Conservation (phyloP, 257 asterid genomes). For the Nicotiana benthamiana region DNA sequence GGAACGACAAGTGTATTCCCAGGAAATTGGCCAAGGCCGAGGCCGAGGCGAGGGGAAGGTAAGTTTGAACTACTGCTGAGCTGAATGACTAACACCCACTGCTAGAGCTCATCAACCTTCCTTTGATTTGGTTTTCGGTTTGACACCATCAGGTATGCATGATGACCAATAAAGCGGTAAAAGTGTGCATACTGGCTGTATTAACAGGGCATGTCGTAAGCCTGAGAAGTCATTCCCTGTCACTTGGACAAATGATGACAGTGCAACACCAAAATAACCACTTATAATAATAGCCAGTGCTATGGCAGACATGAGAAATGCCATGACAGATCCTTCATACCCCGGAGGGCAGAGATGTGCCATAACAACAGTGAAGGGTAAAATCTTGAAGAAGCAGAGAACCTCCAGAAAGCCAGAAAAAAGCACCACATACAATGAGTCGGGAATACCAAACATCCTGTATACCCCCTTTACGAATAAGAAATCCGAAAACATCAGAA, state of each 20-base stretch:
- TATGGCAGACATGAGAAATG: constrained; percentile 75
- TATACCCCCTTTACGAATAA: constrained; percentile 75
- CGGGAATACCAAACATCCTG: constrained; percentile 56
- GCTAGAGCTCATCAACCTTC: constrained; percentile 24
- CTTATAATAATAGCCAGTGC: constrained; percentile 73
- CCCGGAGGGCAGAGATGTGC: constrained; percentile 89
- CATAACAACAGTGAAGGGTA: constrained; percentile 73
- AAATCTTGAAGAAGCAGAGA: constrained; percentile 63
- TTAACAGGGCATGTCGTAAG: constrained; percentile 44
- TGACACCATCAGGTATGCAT: constrained; percentile 48
- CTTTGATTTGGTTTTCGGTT: constrained; percentile 35
- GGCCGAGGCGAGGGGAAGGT: not conserved
- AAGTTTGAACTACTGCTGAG: not conserved
- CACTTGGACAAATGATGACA: constrained; percentile 52
- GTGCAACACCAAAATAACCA: constrained; percentile 80
- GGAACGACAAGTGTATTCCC: not conserved
- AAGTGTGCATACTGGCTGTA: constrained; percentile 71
- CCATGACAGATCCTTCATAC: constrained; percentile 95
- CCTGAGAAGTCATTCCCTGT: constrained; percentile 70
- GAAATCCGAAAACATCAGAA: constrained; percentile 61
- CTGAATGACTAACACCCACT: not conserved
- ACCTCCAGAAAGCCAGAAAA: constrained; percentile 85
- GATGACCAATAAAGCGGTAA: constrained; percentile 63
- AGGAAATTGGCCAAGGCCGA: not conserved
- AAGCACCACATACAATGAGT: constrained; percentile 54